phyloP scores from a whole-genome alignment of 1,139 yeast species.

The Magnusiomyces paraingens region DNA sequence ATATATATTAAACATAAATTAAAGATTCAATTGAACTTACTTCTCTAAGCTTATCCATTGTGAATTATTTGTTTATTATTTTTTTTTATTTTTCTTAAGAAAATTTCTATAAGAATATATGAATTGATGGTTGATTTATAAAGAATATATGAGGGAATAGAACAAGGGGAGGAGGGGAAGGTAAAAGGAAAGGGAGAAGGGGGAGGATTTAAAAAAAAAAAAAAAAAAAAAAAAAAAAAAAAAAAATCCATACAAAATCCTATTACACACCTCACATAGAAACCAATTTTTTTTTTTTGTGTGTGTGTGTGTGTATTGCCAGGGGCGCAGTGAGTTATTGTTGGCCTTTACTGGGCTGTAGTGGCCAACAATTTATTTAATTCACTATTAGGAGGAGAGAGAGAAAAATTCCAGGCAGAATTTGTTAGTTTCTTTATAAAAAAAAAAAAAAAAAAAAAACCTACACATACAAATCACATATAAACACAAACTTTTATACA shows the following conservation, averaged over 20 bases:
- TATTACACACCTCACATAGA: too few species aligned
- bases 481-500: too few species aligned
- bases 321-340: background rate
- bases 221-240: background rate
- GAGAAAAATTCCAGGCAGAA: too few species aligned
- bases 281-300: too few species aligned
- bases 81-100: background rate
- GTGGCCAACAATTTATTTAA: background rate
- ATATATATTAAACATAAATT: slow-evolving; percentile 1
- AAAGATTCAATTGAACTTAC: slow-evolving; percentile 30
- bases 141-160: background rate
- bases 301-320: slow-evolving; percentile 3
- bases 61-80: slow-evolving; percentile 9
- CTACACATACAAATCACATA: too few species aligned
- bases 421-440: too few species aligned
- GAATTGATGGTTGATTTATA: background rate
- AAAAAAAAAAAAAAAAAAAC: too few species aligned
- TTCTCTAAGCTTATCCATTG: slow-evolving; percentile 47
- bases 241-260: too few species aligned
- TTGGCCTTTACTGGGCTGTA: background rate
- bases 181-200: slow-evolving; percentile 2
- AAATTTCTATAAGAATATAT: background rate
- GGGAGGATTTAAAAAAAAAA: background rate
- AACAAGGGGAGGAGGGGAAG: background rate
- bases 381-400: background rate